Conservation (phyloP, 208 protist genomes). For the Sergeia podlipaevii region DNA sequence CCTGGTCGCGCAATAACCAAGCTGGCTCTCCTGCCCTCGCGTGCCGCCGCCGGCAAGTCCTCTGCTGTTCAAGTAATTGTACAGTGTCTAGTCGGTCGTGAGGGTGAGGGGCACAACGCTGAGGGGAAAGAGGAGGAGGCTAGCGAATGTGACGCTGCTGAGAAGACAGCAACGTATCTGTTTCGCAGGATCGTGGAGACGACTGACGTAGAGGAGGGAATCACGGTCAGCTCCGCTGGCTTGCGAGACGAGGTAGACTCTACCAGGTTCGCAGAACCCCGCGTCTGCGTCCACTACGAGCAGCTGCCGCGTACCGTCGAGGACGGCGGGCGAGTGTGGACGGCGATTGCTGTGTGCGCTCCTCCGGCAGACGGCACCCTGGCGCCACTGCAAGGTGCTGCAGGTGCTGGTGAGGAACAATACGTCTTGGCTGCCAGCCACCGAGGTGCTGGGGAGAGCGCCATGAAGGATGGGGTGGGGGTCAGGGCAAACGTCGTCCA, state of each 20-base stretch:
- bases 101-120: too few species aligned
- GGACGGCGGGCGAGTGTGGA: conserved; percentile 25
- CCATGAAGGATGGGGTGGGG: too few species aligned
- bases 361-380: conserved; percentile 5
- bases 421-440: background rate
- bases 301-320: conserved; percentile 31
- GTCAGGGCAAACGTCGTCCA: conserved; percentile 16
- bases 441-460: too few species aligned
- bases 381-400: conserved; percentile 5
- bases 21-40: conserved; percentile 12
- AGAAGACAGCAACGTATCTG: conserved; percentile 20
- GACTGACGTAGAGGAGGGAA: background rate
- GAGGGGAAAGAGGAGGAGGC: too few species aligned
- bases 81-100: conserved; percentile 19
- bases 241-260: conserved; percentile 6
- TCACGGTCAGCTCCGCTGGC: conserved; percentile 2
- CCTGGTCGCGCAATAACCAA: conserved; percentile 20
- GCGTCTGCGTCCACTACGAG: conserved; percentile 29
- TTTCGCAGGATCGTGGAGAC: conserved; percentile 27
- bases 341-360: conserved; percentile 16
- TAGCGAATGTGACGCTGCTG: background rate
- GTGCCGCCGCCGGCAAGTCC: conserved; percentile 33
- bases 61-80: conserved; percentile 43
- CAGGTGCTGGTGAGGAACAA: background rate
- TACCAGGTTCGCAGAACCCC: background rate